Conservation (phyloP, 441 rosid species). For the Erysimum cheiri region DNA sequence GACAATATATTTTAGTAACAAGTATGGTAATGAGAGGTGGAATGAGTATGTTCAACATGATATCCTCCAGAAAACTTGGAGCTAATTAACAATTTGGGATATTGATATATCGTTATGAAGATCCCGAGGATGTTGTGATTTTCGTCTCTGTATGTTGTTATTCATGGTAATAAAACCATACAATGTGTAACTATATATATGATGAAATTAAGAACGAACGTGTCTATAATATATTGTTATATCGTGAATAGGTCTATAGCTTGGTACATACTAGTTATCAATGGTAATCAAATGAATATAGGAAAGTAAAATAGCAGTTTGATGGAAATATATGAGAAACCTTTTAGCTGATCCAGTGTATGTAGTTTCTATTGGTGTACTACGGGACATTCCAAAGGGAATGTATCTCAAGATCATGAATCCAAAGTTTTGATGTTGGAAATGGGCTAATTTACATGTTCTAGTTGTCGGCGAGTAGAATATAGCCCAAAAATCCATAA, state of each 20-base stretch:
- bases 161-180: slow-evolving; percentile 38
- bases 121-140: neutral
- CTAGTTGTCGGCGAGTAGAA: no score
- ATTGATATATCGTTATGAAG: neutral
- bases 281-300: neutral
- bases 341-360: neutral
- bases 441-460: no score
- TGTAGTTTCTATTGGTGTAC: neutral
- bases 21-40: slow-evolving; percentile 48
- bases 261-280: neutral
- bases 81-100: slow-evolving; percentile 27
- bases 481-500: no score
- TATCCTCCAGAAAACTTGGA: slow-evolving; percentile 40
- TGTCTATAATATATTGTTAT: neutral
- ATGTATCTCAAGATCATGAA: no score
- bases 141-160: slow-evolving; percentile 31
- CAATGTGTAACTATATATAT: slow-evolving; percentile 24
- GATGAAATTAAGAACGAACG: slow-evolving; percentile 5
- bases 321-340: neutral
- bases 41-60: slow-evolving; percentile 36
- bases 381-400: no score
- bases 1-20: slow-evolving; percentile 40
- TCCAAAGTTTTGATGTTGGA: no score
- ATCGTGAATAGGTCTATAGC: neutral
- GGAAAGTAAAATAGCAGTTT: neutral